These are phyloP conservation scores for Yamadazyma diddensiae DNA, from an alignment of 1,139 yeast species.

Conservation along the genomic window DNA sequence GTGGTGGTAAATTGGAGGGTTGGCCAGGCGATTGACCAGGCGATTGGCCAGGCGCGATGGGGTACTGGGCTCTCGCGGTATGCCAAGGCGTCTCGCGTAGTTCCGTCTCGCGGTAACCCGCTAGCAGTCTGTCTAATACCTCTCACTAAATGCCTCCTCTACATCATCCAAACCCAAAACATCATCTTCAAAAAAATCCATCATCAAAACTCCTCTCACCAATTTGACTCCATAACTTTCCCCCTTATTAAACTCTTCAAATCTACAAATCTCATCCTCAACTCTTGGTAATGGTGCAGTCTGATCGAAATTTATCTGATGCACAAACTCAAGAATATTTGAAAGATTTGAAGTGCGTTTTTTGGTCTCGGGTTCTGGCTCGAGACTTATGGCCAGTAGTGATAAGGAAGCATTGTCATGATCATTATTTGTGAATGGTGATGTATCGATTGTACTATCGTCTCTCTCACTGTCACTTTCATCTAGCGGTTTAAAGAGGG, in stretches of 20 bases:
- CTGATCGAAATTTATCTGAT: constrained; percentile 12
- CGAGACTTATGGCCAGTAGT: constrained; percentile 5
- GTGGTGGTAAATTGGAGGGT: constrained; percentile 7
- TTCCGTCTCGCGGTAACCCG: too few species aligned
- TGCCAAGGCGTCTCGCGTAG: neutral
- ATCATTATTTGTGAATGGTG: constrained; percentile 12
- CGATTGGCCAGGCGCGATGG: too few species aligned
- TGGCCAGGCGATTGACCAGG: neutral
- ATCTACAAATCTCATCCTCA: constrained; percentile 1
- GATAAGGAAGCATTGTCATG: constrained; percentile 5
- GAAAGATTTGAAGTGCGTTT: constrained; percentile 13
- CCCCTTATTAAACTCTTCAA: constrained; percentile 6
- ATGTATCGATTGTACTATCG: constrained; percentile 7
- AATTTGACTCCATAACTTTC: constrained; percentile 9
- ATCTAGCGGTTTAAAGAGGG: constrained; percentile 3
- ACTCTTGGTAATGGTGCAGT: constrained; percentile 1
- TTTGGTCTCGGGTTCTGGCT: constrained; percentile 5
- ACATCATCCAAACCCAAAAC: constrained; percentile 11
- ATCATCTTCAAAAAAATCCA: constrained; percentile 9
- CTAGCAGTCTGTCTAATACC: too few species aligned
- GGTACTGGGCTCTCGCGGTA: too few species aligned
- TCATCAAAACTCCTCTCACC: constrained; percentile 8
- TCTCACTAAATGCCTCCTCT: too few species aligned
- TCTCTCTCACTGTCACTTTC: constrained; percentile 8
- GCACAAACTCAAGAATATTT: constrained; percentile 14